These are phyloP conservation scores for Capronia americana DNA, from an alignment of 2,329 filamentous ascomycete genomes.

Conservation along the genomic window DNA sequence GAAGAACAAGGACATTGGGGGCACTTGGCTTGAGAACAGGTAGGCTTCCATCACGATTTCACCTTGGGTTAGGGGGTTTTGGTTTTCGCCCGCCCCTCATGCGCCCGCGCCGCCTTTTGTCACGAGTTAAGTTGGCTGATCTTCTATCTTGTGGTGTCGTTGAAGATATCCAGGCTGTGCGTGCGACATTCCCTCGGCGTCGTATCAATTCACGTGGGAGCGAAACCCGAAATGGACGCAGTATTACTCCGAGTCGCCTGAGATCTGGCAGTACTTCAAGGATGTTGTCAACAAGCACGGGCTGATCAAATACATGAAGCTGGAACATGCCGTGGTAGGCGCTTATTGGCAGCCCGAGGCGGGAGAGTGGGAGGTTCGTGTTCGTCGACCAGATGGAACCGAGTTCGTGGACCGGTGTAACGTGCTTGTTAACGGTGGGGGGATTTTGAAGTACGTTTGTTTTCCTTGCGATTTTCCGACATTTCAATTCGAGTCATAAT, in stretches of 20 bases:
- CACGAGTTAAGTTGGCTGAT: background rate
- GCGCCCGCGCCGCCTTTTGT: conserved; percentile 34
- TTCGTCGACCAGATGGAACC: conserved; percentile 37
- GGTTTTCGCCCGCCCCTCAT: conserved; percentile 9
- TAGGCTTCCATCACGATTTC: conserved; percentile 19
- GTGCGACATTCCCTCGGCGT: conserved; percentile 52
- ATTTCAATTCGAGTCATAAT: conserved; percentile 42
- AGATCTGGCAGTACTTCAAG: conserved; percentile 44
- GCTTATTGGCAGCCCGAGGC: conserved; percentile 43
- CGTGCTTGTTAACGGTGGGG: conserved; percentile 42
- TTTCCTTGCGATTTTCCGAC: background rate
- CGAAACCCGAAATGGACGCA: conserved; percentile 35
- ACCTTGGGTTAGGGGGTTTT: background rate
- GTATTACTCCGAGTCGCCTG: conserved; percentile 37
- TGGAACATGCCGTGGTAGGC: conserved; percentile 41
- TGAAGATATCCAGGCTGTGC: conserved; percentile 49
- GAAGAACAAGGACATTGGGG: conserved; percentile 43
- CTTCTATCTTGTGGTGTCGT: background rate
- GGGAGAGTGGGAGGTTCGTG: conserved; percentile 42
- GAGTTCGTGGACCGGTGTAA: conserved; percentile 40
- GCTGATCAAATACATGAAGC: conserved; percentile 40
- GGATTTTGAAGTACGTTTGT: conserved; percentile 48
- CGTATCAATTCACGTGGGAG: conserved; percentile 42
- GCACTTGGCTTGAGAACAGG: conserved; percentile 44
- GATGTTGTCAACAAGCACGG: conserved; percentile 38